Percentiles rank a stretch among this genome's conserved stretches.
Evolutionary conservation across 345 rosid genomes (phyloP).

Genomic region (Rubroshorea leprosula): DNA sequence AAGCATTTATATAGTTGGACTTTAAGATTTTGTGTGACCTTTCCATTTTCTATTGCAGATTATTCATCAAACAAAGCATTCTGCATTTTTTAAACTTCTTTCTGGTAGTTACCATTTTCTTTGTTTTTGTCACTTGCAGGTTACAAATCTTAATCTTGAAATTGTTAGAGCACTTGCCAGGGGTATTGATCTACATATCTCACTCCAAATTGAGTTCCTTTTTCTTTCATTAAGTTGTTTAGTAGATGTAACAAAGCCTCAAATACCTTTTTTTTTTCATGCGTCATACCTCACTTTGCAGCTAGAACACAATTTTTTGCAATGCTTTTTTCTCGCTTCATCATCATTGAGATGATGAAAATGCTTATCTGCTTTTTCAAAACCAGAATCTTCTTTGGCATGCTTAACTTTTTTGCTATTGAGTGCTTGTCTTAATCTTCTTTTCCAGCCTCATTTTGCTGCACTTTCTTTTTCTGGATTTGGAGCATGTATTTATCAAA

Average conservation of each 20-base stretch:
- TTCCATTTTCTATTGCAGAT: neutral
- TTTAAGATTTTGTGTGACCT: neutral
- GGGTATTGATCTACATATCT: conserved; percentile 39
- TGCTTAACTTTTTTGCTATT: neutral
- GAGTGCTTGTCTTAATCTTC: conserved; percentile 4
- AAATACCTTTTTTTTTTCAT: too few relatives aligned
- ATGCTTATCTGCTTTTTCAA: neutral
- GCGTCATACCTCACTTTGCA: neutral
- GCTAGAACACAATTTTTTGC: conserved; percentile 6
- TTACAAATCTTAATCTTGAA: conserved; percentile 77
- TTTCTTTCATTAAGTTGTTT: too few relatives aligned
- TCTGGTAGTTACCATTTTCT: conserved; percentile 3
- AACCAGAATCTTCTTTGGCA: neutral
- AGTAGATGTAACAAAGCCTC: too few relatives aligned
- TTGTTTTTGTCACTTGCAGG: conserved; percentile 38
- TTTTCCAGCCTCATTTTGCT: conserved; percentile 3
- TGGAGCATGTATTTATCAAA: conserved; percentile 10
- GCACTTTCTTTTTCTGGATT: conserved; percentile 4
- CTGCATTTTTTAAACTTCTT: too few relatives aligned
- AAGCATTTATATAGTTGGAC: too few relatives aligned
- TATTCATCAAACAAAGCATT: conserved; percentile 3
- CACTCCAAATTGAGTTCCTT: neutral
- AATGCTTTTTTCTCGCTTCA: too few relatives aligned
- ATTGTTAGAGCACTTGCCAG: conserved; percentile 87
- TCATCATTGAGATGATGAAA: too few relatives aligned